Base-by-base conservation (phyloP, 495 filamentous ascomycete genomes). In the Haplographium delicatum region DNA sequence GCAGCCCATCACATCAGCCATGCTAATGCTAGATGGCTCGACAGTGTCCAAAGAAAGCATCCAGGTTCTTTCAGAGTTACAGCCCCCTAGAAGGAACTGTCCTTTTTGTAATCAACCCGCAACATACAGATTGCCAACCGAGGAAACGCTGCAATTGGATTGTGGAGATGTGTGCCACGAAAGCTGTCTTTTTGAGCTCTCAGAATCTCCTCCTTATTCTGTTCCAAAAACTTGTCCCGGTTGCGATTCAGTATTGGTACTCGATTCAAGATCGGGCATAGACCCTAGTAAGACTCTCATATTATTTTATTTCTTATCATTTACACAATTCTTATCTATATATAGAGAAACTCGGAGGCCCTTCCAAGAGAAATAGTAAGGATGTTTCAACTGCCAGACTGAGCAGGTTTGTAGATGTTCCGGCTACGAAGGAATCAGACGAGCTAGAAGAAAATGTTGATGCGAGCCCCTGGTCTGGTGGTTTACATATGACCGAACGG, bases 271-370 rank as follows among this genome's bases (percentile, higher is more conserved):
- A 18, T 41, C 38, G 13, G 38, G 38, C 38, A 41, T 41, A 11
- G 38, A 41, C 23, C 38, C 38, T 18, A 24, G 38, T 41, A 41
- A 18, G 38, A 41, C 20, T 41, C 38, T n/a, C 22, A 26, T 3
- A 44, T 44, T 26, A 18, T 4, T n/a, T n/a, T n/a, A n/a, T 28
- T 26, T 44, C 41, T 3, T 44, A n/a, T 20, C 11, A n/a, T n/a
- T 44, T 24, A 44, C 41, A 44, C 7, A 20, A 44, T 7, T 24
- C 23, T 44, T 13, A 44, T 44, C 13, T 44, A 44, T 44, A 24
- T 24, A 44, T 24, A 44, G 41, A 24, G 23, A 28, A 44, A 44
- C 41, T 44, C 41, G 19, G 13, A 4, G 6, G 22, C 8, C 13
- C 41, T 30, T 27, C 41, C 5, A 44, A 44, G 41, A 28, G 41